phyloP scores from a whole-genome alignment of 2,329 filamentous ascomycete species.

The Albifimbria verrucaria region DNA sequence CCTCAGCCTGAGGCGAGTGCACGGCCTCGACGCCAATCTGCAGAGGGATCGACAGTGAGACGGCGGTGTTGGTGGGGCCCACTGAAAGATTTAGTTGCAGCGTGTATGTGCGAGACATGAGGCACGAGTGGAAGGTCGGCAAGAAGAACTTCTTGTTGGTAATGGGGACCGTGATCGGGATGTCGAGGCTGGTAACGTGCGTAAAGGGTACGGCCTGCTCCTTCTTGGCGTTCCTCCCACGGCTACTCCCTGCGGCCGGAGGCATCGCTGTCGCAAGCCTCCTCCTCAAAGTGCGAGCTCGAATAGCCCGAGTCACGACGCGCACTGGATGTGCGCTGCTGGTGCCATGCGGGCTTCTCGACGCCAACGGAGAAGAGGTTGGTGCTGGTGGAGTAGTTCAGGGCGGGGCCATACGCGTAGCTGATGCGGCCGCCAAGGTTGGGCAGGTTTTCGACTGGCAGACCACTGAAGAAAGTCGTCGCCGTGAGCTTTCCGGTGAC shows the following conservation, averaged over 20 bases:
- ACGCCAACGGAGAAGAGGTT: constrained; percentile 34
- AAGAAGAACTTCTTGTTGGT: constrained; percentile 48
- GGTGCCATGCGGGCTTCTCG: constrained; percentile 37
- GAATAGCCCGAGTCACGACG: constrained; percentile 54
- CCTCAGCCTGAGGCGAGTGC: constrained; percentile 23
- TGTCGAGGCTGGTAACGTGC: constrained; percentile 39
- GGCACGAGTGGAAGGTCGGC: constrained; percentile 57
- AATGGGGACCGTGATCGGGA: constrained; percentile 47
- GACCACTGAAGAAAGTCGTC: constrained; percentile 49
- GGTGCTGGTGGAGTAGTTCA: constrained; percentile 44
- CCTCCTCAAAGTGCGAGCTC: constrained; percentile 34
- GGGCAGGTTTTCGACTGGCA: constrained; percentile 43
- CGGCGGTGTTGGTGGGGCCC: constrained; percentile 37
- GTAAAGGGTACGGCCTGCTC: constrained; percentile 26
- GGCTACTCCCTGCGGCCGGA: constrained; percentile 10
- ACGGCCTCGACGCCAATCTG: constrained; percentile 46
- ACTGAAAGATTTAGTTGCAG: constrained; percentile 44
- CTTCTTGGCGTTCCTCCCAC: constrained; percentile 14
- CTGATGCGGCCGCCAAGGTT: constrained; percentile 45
- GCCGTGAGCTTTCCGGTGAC: constrained; percentile 49
- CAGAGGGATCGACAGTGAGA: constrained; percentile 46
- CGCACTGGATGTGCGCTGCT: constrained; percentile 25
- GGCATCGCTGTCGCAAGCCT: constrained; percentile 31
- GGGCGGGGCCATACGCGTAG: constrained; percentile 36
- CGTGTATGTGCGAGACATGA: constrained; percentile 53